These are phyloP conservation scores for Epichloe brachyelytri DNA, from an alignment of 2,329 filamentous ascomycete genomes.

Conservation along the genomic window DNA sequence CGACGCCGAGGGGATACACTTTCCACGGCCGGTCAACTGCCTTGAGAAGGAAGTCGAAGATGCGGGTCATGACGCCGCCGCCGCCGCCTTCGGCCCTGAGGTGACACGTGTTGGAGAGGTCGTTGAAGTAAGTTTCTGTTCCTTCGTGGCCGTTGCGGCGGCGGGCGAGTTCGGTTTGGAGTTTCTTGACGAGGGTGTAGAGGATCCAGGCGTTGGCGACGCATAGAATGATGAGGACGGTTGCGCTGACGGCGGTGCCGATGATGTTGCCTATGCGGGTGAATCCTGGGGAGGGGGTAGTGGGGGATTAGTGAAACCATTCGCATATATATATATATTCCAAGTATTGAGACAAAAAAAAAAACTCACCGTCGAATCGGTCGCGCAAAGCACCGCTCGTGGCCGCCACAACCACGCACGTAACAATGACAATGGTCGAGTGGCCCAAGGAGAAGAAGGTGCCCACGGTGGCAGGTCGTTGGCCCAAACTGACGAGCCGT, in stretches of 20 bases:
- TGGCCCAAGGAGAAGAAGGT: conserved; percentile 92
- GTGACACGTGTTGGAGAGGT: conserved; percentile 24
- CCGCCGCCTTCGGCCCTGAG: conserved; percentile 67
- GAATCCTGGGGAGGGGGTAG: conserved; percentile 34
- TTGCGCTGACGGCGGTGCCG: conserved; percentile 74
- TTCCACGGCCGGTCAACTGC: conserved; percentile 75
- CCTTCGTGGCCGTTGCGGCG: conserved; percentile 16
- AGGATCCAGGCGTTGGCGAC: conserved; percentile 78
- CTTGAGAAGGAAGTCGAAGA: conserved; percentile 66
- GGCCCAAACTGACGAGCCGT: conserved; percentile 71
- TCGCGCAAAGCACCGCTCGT: conserved; percentile 73
- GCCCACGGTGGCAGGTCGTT: conserved; percentile 79
- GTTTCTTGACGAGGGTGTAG: conserved; percentile 57
- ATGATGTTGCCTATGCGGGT: conserved; percentile 74
- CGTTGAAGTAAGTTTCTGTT: conserved; percentile 7
- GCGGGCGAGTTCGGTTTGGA: conserved; percentile 45
- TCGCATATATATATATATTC: background rate
- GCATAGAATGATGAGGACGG: conserved; percentile 71
- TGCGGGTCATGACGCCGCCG: conserved; percentile 56
- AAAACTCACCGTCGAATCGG: conserved; percentile 48
- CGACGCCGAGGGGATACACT: conserved; percentile 80
- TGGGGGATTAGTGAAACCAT: background rate
- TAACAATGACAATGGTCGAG: conserved; percentile 83
- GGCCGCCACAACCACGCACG: conserved; percentile 82
- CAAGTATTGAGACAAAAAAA: background rate